Evolutionary conservation across 2,329 filamentous ascomycete genomes (phyloP).

Genomic region (Xylaria sp.): DNA sequence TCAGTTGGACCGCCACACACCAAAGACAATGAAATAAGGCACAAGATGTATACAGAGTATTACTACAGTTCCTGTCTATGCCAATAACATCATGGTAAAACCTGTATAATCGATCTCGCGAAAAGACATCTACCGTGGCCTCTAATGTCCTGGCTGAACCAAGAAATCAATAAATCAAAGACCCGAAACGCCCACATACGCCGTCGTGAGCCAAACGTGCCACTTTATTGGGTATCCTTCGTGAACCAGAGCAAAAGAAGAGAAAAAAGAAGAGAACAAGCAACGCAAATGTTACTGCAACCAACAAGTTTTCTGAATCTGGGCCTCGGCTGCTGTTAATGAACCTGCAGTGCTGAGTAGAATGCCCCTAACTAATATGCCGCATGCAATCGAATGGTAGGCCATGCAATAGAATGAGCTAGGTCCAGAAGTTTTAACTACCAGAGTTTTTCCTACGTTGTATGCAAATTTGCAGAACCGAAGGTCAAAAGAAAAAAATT

Average conservation of each 20-base stretch:
- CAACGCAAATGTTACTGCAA: constrained; percentile 1
- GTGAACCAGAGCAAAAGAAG: constrained; percentile 8
- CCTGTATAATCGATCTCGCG: constrained; percentile 9
- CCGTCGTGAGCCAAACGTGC: constrained; percentile 8
- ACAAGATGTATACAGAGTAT: constrained; percentile 8
- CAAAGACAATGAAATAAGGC: background rate
- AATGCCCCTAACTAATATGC: background rate
- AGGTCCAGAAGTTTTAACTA: background rate
- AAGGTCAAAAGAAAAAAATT: background rate
- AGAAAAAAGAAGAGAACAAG: background rate
- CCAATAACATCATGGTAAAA: constrained; percentile 1
- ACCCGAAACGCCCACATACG: constrained; percentile 26
- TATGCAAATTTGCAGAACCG: background rate
- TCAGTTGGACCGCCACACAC: background rate
- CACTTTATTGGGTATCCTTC: constrained; percentile 36
- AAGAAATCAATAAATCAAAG: constrained; percentile 12
- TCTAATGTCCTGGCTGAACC: constrained; percentile 5
- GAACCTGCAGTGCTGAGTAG: background rate
- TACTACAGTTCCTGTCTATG: constrained; percentile 8
- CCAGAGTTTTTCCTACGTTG: background rate
- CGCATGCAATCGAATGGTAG: background rate
- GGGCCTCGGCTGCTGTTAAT: background rate
- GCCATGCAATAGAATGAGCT: background rate
- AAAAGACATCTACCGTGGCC: constrained; percentile 8
- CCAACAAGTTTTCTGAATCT: background rate